These are phyloP conservation scores for Fraxinus nigra DNA, from an alignment of 305 asterid genomes.

Conservation along the genomic window DNA sequence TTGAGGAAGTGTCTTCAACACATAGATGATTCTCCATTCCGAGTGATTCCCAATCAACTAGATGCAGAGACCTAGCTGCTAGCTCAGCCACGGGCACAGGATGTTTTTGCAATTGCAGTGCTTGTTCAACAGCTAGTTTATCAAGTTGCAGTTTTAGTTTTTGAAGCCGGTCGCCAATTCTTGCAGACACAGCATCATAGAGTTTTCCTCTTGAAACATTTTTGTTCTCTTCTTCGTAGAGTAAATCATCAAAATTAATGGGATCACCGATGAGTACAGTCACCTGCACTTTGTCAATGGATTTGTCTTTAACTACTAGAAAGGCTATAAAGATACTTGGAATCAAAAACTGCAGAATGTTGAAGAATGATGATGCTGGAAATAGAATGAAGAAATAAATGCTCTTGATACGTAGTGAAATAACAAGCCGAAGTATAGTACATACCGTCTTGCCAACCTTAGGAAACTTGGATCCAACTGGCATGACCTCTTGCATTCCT, in stretches of 20 bases:
- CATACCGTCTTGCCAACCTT: constrained; percentile 83
- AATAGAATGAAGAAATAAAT: neutral
- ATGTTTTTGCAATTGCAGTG: constrained; percentile 33
- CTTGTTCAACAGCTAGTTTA: constrained; percentile 46
- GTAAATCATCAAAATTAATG: constrained; percentile 66
- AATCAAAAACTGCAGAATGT: neutral
- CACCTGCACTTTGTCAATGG: constrained; percentile 53
- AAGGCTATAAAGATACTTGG: neutral
- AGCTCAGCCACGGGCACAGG: constrained; percentile 32
- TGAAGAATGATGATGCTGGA: neutral
- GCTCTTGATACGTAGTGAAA: neutral
- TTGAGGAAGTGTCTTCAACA: constrained; percentile 26
- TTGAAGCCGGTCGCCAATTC: constrained; percentile 62
- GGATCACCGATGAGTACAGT: constrained; percentile 91
- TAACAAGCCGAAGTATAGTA: neutral
- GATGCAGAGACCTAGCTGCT: constrained; percentile 58
- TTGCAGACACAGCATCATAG: constrained; percentile 68
- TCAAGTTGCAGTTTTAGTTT: constrained; percentile 74
- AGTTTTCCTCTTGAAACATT: constrained; percentile 59
- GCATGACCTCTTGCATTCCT: constrained; percentile 95
- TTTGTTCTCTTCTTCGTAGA: constrained; percentile 35
- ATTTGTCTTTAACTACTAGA: neutral
- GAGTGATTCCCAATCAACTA: constrained; percentile 65
- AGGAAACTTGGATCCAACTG: constrained; percentile 88
- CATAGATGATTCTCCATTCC: constrained; percentile 46